Evolutionary conservation across 257 asterid genomes (phyloP).

Genomic region (Ballota nigra): DNA sequence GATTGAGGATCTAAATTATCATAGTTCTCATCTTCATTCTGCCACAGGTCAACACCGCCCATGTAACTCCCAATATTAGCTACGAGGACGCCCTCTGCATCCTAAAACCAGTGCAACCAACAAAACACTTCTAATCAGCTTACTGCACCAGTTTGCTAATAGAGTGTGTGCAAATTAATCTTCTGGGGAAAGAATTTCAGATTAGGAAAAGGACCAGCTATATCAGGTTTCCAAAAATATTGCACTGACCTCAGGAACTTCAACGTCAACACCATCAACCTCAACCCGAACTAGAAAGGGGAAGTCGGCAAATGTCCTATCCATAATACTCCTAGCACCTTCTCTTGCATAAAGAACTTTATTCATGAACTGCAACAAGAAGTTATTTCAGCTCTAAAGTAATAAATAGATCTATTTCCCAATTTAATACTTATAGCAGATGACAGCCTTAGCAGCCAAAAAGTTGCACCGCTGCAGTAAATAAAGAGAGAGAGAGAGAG

Average conservation of each 20-base stretch:
- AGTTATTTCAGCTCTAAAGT: conserved; percentile 26
- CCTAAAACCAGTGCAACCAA: conserved; percentile 43
- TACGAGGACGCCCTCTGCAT: conserved; percentile 94
- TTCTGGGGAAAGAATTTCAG: conserved; percentile 13
- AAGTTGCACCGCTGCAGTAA: not conserved
- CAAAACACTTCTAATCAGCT: conserved; percentile 18
- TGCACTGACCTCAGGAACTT: conserved; percentile 90
- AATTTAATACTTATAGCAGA: conserved; percentile 17
- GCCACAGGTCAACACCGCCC: conserved; percentile 99
- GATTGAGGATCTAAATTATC: conserved; percentile 98
- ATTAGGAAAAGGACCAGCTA: not conserved
- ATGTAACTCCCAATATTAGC: conserved; percentile 96
- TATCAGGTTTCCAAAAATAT: conserved; percentile 14
- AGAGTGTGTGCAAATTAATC: not conserved
- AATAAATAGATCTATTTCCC: not conserved
- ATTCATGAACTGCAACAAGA: conserved; percentile 87
- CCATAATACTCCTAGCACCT: conserved; percentile 95
- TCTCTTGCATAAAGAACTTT: conserved; percentile 98
- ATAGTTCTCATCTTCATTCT: conserved; percentile 84
- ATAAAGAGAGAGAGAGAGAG: conserved; percentile 11
- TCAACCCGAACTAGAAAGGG: conserved; percentile 94
- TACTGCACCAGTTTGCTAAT: not conserved
- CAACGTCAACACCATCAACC: conserved; percentile 91
- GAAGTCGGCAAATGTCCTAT: conserved; percentile 83
- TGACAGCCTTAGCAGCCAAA: conserved; percentile 19